These are phyloP conservation scores for Tinospora cordifolia DNA, from an alignment of 164 flowering plant genomes.

Conservation along the genomic window DNA sequence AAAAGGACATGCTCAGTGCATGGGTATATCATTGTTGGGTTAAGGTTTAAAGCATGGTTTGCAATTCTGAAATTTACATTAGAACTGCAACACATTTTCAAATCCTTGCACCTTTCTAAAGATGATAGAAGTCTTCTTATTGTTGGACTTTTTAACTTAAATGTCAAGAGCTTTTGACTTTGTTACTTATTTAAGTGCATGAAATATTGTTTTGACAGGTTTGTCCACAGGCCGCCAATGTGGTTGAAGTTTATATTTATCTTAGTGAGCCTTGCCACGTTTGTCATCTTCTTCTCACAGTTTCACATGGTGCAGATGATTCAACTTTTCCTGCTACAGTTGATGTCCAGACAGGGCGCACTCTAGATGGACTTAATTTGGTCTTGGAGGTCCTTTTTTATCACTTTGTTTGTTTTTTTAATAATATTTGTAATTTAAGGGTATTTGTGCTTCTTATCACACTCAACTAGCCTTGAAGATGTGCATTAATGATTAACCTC, in stretches of 20 bases:
- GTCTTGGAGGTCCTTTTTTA: constrained; percentile 65
- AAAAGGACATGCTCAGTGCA: background rate
- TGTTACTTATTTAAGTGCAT: background rate
- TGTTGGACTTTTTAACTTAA: constrained; percentile 3
- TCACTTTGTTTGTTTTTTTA: too few species aligned
- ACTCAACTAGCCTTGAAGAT: too few species aligned
- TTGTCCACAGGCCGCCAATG: constrained; percentile 82
- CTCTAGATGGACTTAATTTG: constrained; percentile 74
- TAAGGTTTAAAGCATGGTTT: constrained; percentile 14
- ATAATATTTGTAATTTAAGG: too few species aligned
- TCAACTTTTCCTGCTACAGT: constrained; percentile 78
- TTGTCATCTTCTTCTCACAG: constrained; percentile 91
- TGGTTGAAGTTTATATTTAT: constrained; percentile 76
- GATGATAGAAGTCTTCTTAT: constrained; percentile 17
- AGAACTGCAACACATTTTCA: background rate
- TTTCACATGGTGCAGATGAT: constrained; percentile 93
- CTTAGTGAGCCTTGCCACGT: constrained; percentile 97
- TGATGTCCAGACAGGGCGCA: constrained; percentile 83
- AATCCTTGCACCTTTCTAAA: constrained; percentile 7
- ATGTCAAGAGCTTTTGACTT: background rate
- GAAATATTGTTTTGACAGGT: constrained; percentile 39
- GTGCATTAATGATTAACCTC: too few species aligned
- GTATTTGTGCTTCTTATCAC: too few species aligned
- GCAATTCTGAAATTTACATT: background rate
- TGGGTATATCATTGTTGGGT: background rate